These are phyloP conservation scores for Trichoderma afroharzianum DNA, from an alignment of 2,329 filamentous ascomycete species.

Conservation along the genomic window DNA sequence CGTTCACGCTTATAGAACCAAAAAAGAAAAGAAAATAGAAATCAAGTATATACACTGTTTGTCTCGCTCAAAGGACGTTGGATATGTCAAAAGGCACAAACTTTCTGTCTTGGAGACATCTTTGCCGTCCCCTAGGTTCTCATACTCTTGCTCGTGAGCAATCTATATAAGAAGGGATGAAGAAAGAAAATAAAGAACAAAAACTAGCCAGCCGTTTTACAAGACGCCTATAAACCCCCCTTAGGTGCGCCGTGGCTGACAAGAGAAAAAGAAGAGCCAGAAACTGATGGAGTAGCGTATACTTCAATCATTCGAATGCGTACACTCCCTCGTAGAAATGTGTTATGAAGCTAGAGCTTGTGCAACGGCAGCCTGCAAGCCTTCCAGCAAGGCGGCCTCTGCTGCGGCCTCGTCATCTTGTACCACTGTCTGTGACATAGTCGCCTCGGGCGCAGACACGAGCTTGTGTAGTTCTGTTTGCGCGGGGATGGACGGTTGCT, in stretches of 20 bases:
- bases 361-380: constrained; percentile 35
- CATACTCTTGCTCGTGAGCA: neutral
- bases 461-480: constrained; percentile 9
- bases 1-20: neutral
- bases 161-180: neutral
- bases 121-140: neutral
- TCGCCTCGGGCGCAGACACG: constrained; percentile 24
- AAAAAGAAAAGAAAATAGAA: neutral
- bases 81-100: neutral
- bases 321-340: neutral
- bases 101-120: neutral
- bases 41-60: neutral
- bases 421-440: constrained; percentile 23
- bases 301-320: neutral
- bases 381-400: constrained; percentile 34
- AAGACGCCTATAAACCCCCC: neutral
- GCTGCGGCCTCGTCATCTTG: constrained; percentile 33
- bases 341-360: constrained; percentile 22
- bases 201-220: neutral
- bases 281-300: neutral
- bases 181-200: neutral
- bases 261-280: neutral
- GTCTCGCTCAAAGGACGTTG: neutral
- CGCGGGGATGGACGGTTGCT: constrained; percentile 16
- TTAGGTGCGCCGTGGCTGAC: neutral